Evolutionary conservation across 2,329 filamentous ascomycete genomes (phyloP).

Genomic region (Phialophora macrospora): DNA sequence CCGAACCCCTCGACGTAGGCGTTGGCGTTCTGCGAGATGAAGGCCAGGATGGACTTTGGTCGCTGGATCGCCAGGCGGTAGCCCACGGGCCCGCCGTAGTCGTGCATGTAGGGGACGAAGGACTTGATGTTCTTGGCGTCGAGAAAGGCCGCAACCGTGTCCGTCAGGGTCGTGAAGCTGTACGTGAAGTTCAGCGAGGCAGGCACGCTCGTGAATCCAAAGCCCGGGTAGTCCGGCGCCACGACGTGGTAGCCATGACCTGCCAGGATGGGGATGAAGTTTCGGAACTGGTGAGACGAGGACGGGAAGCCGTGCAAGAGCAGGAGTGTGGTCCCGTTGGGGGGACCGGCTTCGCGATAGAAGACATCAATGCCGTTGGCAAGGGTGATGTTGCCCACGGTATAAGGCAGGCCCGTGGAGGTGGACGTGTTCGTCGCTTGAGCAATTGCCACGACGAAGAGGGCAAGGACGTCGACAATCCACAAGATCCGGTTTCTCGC

Average conservation of each 20-base stretch:
- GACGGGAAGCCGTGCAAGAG: conserved; percentile 55
- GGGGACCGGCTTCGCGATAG: conserved; percentile 14
- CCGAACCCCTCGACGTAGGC: conserved; percentile 64
- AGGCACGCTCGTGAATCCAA: conserved; percentile 60
- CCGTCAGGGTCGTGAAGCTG: conserved; percentile 59
- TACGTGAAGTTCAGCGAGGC: conserved; percentile 52
- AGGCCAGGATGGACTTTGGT: conserved; percentile 55
- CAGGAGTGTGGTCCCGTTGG: conserved; percentile 45
- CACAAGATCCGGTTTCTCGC: background rate
- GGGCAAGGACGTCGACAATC: conserved; percentile 4
- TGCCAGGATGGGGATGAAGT: conserved; percentile 53
- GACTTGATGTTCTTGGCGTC: conserved; percentile 52
- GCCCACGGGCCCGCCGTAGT: conserved; percentile 64
- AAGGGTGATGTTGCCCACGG: conserved; percentile 14
- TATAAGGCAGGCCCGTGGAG: conserved; percentile 7
- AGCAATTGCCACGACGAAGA: background rate
- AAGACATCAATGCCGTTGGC: conserved; percentile 13
- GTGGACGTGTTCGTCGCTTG: background rate
- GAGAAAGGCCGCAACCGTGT: conserved; percentile 56
- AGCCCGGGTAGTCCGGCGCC: conserved; percentile 65
- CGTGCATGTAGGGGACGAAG: conserved; percentile 65
- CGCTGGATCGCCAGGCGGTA: conserved; percentile 58
- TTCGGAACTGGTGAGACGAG: conserved; percentile 53
- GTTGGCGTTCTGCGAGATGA: conserved; percentile 66
- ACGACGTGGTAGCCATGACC: conserved; percentile 50